Evolutionary conservation across 2,329 filamentous ascomycete species (phyloP).

Genomic region (Gnomoniopsis smithogilvyi): DNA sequence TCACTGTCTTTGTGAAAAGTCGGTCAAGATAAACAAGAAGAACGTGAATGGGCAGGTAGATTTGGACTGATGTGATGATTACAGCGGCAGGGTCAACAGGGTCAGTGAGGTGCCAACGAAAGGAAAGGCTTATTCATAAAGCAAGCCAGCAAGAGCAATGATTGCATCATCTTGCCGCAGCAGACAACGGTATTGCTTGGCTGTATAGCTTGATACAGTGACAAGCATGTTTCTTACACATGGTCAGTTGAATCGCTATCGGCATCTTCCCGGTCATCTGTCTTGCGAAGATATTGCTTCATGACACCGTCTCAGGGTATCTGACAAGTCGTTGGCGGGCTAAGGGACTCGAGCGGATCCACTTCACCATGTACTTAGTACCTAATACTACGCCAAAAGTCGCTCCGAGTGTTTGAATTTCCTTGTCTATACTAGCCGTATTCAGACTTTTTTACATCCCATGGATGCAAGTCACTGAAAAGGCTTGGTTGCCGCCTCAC

Average conservation of each 20-base stretch:
- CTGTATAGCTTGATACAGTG: not conserved
- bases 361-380: not conserved
- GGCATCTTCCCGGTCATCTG: slow-evolving; percentile 6
- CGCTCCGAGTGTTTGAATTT: too few species aligned
- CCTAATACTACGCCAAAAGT: not conserved
- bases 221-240: slow-evolving; percentile 1
- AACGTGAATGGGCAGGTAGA: not conserved
- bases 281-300: not conserved
- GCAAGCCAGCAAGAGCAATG: not conserved
- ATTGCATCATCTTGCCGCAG: slow-evolving; percentile 16
- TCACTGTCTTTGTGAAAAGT: slow-evolving; percentile 9
- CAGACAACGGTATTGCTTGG: not conserved
- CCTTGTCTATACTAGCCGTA: too few species aligned
- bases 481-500: too few species aligned
- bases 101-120: not conserved
- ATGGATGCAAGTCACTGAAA: too few species aligned
- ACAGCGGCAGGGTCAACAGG: not conserved
- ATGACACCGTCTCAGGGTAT: slow-evolving; percentile 10
- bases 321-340: slow-evolving; percentile 7
- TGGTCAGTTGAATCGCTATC: slow-evolving; percentile 7
- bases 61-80: too few species aligned
- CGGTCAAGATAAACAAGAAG: slow-evolving; percentile 4
- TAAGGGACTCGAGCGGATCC: not conserved
- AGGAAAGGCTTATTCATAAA: slow-evolving; percentile 11
- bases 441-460: too few species aligned